phyloP scores from a whole-genome alignment of 352 stramenopile species.

The Phytophthora boehmeriae region DNA sequence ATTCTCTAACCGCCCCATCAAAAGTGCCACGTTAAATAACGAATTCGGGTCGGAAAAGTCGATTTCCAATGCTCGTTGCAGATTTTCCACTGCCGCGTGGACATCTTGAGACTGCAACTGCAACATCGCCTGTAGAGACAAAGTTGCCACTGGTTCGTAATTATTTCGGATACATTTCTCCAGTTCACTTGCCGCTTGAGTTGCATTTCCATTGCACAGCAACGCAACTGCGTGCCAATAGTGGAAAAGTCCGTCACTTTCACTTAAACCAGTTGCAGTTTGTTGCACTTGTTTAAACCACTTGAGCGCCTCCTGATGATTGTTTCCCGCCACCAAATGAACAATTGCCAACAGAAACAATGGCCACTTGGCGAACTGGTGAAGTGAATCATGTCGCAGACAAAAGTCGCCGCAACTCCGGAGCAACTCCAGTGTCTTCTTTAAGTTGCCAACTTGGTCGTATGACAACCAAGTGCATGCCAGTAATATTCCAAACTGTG shows the following conservation, averaged over 20 bases:
- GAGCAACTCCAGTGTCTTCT: conserved; percentile 34
- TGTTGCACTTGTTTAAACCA: conserved; percentile 25
- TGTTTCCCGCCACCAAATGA: conserved; percentile 27
- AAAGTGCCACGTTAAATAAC: conserved; percentile 74
- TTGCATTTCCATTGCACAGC: conserved; percentile 22
- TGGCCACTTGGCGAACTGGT: conserved; percentile 28
- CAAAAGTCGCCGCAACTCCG: conserved; percentile 18
- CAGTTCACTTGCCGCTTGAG: conserved; percentile 37
- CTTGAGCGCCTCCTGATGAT: conserved; percentile 32
- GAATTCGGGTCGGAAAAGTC: conserved; percentile 49
- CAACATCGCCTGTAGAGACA: conserved; percentile 60
- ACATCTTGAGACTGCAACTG: conserved; percentile 42
- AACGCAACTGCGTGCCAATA: conserved; percentile 72
- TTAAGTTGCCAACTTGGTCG: conserved; percentile 21
- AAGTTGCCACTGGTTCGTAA: conserved; percentile 48
- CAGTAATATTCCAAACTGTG: conserved; percentile 34
- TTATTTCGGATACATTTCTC: conserved; percentile 52
- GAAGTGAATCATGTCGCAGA: conserved; percentile 4
- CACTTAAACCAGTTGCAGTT: background rate
- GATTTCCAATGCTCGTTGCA: conserved; percentile 67
- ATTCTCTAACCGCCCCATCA: conserved; percentile 59
- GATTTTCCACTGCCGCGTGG: conserved; percentile 41
- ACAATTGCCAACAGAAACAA: conserved; percentile 57
- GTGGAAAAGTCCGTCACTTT: conserved; percentile 25
- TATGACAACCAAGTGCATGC: conserved; percentile 41